phyloP scores from a whole-genome alignment of 352 stramenopile species.

The Phytophthora hibernalis region DNA sequence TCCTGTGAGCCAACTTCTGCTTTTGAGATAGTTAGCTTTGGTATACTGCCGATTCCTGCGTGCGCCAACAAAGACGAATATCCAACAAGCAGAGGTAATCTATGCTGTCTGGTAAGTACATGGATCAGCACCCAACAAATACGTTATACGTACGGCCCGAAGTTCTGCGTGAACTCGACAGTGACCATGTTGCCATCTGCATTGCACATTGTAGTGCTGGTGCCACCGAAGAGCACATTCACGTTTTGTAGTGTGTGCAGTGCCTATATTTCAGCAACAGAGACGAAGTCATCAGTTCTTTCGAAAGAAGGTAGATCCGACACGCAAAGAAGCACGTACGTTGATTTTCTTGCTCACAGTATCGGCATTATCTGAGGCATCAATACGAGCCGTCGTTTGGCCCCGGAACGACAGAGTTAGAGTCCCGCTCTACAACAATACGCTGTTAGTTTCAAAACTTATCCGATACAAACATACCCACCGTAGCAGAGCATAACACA shows the following conservation, averaged over 20 bases:
- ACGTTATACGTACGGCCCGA: conserved; percentile 61
- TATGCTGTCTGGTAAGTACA: conserved; percentile 14
- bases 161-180: conserved; percentile 84
- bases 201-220: conserved; percentile 64
- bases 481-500: conserved; percentile 69
- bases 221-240: conserved; percentile 66
- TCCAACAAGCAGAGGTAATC: conserved; percentile 77
- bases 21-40: conserved; percentile 58
- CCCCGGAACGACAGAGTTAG: conserved; percentile 74
- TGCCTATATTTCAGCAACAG: conserved; percentile 33
- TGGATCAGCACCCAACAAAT: not conserved
- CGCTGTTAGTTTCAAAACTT: not conserved
- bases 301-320: not conserved
- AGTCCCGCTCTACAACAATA: conserved; percentile 53
- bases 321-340: conserved; percentile 30
- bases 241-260: conserved; percentile 62
- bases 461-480: conserved; percentile 23
- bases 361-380: conserved; percentile 64
- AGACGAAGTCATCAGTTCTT: not conserved
- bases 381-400: conserved; percentile 74
- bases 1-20: conserved; percentile 90
- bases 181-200: conserved; percentile 75
- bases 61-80: conserved; percentile 66
- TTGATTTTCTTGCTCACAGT: conserved; percentile 74
- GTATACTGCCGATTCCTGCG: conserved; percentile 55